Base-by-base conservation (phyloP, 495 filamentous ascomycete species). In the Pyronema omphalodes region DNA sequence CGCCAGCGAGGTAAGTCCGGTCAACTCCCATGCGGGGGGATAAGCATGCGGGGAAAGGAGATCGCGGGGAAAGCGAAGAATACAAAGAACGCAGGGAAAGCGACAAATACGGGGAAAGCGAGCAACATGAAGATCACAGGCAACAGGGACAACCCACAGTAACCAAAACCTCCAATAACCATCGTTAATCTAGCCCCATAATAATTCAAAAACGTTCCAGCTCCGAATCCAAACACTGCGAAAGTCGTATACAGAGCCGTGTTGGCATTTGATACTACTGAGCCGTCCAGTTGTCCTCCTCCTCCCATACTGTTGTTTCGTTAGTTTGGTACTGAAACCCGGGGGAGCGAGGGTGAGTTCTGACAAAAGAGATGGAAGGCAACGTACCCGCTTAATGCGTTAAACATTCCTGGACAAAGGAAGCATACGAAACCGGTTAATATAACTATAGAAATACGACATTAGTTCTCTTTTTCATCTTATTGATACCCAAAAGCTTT, bases 161-260 rank as follows among this genome's bases (percentile, higher is more conserved):
- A 95, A 9, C 88, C 88, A 39, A 93, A 71, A 15, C 88, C 86
- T 51, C 88, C 88, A 56, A 94, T 74, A 3, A 78, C 76, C 23
- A 95, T 67, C 1, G 86, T 86, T 14, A 75, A 53, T 57, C 74
- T 77, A 44, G 93, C 72, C 57, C 88, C 88, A 56, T 91, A 53
- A 47, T 64, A 61, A 53, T 66, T 66, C 9, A 66, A 49, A 57
- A 88, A 73, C 40, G 82, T 84, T 45, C 86, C 86, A 19, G 85
- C 86, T 60, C 86, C 84, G 73, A 94, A 94, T 50, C 81, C 86
- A 54, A 91, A 82, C 9, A 91, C 77, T 43, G 84, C 80, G 58
- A 94, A 93, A 36, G 85, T 87, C 43, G 80, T 78, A 68, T 93
- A 88, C 12, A 88, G 66, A 7, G 84, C 84, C 4, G 77, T 81